A percentile compares a stretch with the other conserved stretches of the same genome.
Evolutionary conservation across 1,284 basidiomycete species (phyloP).

Genomic region (Megacollybia platyphylla): DNA sequence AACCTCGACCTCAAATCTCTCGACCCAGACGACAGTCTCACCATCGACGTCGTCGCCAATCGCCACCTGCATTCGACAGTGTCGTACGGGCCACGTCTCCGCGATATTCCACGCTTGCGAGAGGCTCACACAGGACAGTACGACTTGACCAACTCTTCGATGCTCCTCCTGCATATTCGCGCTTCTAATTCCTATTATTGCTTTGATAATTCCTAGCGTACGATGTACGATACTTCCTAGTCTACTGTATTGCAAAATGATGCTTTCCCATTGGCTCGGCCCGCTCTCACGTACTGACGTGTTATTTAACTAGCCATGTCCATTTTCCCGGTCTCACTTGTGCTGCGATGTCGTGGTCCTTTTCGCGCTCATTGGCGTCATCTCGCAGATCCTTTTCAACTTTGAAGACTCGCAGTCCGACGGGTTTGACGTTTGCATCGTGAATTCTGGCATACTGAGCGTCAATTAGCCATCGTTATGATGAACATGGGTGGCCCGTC

Average conservation of each 20-base stretch:
- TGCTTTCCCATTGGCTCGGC: not conserved
- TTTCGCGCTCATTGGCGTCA: slow-evolving; percentile 19
- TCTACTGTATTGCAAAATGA: not conserved
- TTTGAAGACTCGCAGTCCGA: slow-evolving; percentile 40
- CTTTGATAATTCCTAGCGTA: slow-evolving; percentile 2
- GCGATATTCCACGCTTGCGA: slow-evolving; percentile 4
- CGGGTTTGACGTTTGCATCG: slow-evolving; percentile 29
- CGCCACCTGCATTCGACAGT: slow-evolving; percentile 8
- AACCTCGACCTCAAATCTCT: too few species aligned
- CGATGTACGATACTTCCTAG: slow-evolving; percentile 1
- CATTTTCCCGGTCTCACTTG: slow-evolving; percentile 3
- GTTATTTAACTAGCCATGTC: not conserved
- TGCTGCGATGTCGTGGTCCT: slow-evolving; percentile 1
- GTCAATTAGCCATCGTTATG: slow-evolving; percentile 74
- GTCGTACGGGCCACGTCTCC: slow-evolving; percentile 3
- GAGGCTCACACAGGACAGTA: slow-evolving; percentile 4
- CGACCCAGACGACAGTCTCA: too few species aligned
- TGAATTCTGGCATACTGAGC: slow-evolving; percentile 6
- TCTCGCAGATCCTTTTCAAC: slow-evolving; percentile 14
- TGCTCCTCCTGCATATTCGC: slow-evolving; percentile 9
- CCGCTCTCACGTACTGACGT: not conserved
- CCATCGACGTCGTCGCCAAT: too few species aligned
- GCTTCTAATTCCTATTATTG: slow-evolving; percentile 5
- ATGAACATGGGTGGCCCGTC: slow-evolving; percentile 98
- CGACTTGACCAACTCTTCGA: not conserved